These are phyloP conservation scores for Russula vinacea DNA, from an alignment of 768 basidiomycete genomes.

Conservation along the genomic window DNA sequence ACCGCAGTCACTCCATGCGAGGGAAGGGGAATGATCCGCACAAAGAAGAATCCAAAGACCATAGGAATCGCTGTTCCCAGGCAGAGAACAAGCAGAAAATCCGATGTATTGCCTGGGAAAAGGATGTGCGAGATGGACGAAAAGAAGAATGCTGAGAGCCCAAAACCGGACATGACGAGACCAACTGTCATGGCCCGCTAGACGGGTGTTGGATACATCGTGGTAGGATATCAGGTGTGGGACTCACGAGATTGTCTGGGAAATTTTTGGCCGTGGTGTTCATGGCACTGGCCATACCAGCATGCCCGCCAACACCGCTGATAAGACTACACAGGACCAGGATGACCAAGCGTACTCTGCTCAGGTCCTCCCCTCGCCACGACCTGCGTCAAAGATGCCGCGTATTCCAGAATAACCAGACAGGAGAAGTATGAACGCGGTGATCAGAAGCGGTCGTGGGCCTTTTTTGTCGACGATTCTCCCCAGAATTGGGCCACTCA, in stretches of 20 bases:
- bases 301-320: conserved; percentile 76
- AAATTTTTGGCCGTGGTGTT: conserved; percentile 86
- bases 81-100: conserved; percentile 71
- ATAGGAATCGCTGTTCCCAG: conserved; percentile 78
- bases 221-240: neutral
- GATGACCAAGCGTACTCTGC: conserved; percentile 45
- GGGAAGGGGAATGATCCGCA: conserved; percentile 65
- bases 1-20: conserved; percentile 33
- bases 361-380: conserved; percentile 33
- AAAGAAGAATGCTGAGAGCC: conserved; percentile 89
- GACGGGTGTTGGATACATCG: conserved; percentile 1
- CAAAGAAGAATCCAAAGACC: conserved; percentile 70
- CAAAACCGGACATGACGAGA: conserved; percentile 30
- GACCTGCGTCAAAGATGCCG: conserved; percentile 57
- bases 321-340: conserved; percentile 64
- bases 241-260: conserved; percentile 61
- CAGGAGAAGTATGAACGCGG: conserved; percentile 58
- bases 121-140: conserved; percentile 67
- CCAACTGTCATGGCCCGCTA: conserved; percentile 65
- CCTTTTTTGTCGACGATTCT: conserved; percentile 72
- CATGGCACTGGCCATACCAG: conserved; percentile 63
- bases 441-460: conserved; percentile 61
- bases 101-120: conserved; percentile 75
- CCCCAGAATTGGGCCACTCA: conserved; percentile 75
- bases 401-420: conserved; percentile 75